These are phyloP conservation scores for Lentinus tigrinus DNA, from an alignment of 768 basidiomycete species.

Conservation along the genomic window DNA sequence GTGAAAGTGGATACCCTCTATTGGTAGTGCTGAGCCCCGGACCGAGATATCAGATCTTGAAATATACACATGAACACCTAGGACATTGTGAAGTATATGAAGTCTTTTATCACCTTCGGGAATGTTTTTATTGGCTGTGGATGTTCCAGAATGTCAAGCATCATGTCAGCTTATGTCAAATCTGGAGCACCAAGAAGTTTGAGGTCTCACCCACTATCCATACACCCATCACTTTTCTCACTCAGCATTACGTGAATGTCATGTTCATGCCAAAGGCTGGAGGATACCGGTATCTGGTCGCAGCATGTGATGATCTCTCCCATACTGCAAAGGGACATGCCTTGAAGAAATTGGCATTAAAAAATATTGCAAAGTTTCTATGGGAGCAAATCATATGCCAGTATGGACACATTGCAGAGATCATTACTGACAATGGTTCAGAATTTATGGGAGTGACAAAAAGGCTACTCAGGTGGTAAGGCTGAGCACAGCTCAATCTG, in stretches of 20 bases:
- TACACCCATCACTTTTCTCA: constrained; percentile 12
- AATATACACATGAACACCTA: constrained; percentile 19
- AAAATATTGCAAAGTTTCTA: constrained; percentile 28
- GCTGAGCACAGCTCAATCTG: constrained; percentile 22
- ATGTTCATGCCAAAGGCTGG: constrained; percentile 18
- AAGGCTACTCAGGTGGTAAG: background rate
- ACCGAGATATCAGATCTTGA: constrained; percentile 7
- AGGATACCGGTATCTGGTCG: constrained; percentile 24
- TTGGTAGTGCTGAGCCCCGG: constrained; percentile 1
- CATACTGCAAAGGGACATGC: constrained; percentile 29
- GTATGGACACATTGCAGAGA: constrained; percentile 27
- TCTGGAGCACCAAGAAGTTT: constrained; percentile 12
- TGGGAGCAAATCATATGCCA: constrained; percentile 33
- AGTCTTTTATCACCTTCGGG: constrained; percentile 1
- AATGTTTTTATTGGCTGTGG: constrained; percentile 21
- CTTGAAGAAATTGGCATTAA: constrained; percentile 13
- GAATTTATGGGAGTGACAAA: constrained; percentile 22
- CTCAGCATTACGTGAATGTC: constrained; percentile 16
- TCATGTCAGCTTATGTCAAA: constrained; percentile 19
- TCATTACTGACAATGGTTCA: constrained; percentile 32
- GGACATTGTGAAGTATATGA: constrained; percentile 19
- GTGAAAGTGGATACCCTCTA: background rate
- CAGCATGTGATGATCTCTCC: constrained; percentile 31
- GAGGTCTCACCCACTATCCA: constrained; percentile 16
- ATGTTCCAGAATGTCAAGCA: constrained; percentile 1